A percentile compares a stretch with the other conserved stretches of the same genome.
These are phyloP conservation scores for Xylaria sp. DNA, from an alignment of 2,329 filamentous ascomycete species.

Conservation along the genomic window DNA sequence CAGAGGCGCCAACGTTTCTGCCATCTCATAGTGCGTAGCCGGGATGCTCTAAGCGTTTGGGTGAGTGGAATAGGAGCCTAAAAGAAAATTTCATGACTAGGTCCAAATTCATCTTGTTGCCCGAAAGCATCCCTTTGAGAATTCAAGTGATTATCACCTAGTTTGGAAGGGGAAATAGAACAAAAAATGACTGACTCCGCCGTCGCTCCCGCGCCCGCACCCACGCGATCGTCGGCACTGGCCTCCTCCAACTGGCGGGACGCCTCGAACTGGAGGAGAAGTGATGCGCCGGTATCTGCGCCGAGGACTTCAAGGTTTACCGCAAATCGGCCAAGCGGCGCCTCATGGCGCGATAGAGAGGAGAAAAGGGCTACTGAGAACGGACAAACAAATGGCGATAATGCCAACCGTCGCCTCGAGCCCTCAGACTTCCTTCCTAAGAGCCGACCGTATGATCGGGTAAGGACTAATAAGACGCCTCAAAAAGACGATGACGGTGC, in stretches of 20 bases:
- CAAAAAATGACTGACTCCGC: constrained; percentile 30
- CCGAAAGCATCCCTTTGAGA: constrained; percentile 14
- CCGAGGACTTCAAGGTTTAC: constrained; percentile 29
- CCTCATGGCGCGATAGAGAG: constrained; percentile 38
- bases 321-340: constrained; percentile 21
- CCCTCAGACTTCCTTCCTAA: constrained; percentile 26
- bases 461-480: constrained; percentile 25
- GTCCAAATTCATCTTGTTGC: constrained; percentile 7
- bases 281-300: constrained; percentile 26
- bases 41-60: constrained; percentile 13
- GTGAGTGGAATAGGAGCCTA: constrained; percentile 17
- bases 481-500: constrained; percentile 38
- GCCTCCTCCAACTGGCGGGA: constrained; percentile 35
- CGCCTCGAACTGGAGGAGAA: constrained; percentile 33
- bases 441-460: constrained; percentile 33
- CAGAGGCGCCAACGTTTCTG: constrained; percentile 31
- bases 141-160: not conserved
- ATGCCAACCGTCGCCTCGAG: constrained; percentile 17
- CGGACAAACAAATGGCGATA: constrained; percentile 21
- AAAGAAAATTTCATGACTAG: constrained; percentile 36
- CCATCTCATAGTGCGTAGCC: constrained; percentile 23
- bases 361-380: constrained; percentile 18
- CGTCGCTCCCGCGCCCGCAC: constrained; percentile 9
- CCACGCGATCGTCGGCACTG: constrained; percentile 17
- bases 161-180: not conserved